Percentiles rank a stretch among this genome's conserved stretches.
Evolutionary conservation across 805 yeast species (phyloP).

Genomic region (Soucietia sequanensis): DNA sequence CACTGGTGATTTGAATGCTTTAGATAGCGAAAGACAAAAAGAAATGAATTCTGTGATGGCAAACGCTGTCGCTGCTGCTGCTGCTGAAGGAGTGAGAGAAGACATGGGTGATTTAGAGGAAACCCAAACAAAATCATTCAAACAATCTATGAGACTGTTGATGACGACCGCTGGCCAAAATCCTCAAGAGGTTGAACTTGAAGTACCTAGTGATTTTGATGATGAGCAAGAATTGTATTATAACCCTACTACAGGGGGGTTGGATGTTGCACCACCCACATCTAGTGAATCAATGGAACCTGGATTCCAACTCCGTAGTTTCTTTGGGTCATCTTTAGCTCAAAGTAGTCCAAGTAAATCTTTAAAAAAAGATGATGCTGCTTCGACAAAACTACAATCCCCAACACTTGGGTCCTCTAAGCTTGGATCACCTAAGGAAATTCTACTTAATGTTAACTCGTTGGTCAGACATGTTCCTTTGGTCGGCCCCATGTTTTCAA

Average conservation of each 20-base stretch:
- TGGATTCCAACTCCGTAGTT: no score
- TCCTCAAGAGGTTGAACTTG: conserved; percentile 27
- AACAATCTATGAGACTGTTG: neutral
- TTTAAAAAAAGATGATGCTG: no score
- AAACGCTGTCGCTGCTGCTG: neutral
- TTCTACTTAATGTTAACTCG: conserved; percentile 25
- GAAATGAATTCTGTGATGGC: conserved; percentile 1
- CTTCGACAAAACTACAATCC: conserved; percentile 1
- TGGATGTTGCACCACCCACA: conserved; percentile 26
- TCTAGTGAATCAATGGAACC: conserved; percentile 6
- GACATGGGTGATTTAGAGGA: neutral
- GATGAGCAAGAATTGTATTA: conserved; percentile 27
- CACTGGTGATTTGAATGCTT: conserved; percentile 1
- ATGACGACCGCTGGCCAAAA: neutral
- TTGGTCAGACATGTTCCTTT: conserved; percentile 34
- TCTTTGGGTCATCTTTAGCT: no score
- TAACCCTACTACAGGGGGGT: conserved; percentile 31
- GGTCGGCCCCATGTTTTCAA: conserved; percentile 38
- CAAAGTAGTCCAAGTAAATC: neutral
- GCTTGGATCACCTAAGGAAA: conserved; percentile 3
- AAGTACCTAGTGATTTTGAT: conserved; percentile 22
- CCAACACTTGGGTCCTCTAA: neutral
- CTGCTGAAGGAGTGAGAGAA: no score
- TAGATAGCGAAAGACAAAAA: neutral
- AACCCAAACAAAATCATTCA: neutral